Evolutionary conservation across 441 rosid species (phyloP).

Genomic region (Adansonia gregorii): DNA sequence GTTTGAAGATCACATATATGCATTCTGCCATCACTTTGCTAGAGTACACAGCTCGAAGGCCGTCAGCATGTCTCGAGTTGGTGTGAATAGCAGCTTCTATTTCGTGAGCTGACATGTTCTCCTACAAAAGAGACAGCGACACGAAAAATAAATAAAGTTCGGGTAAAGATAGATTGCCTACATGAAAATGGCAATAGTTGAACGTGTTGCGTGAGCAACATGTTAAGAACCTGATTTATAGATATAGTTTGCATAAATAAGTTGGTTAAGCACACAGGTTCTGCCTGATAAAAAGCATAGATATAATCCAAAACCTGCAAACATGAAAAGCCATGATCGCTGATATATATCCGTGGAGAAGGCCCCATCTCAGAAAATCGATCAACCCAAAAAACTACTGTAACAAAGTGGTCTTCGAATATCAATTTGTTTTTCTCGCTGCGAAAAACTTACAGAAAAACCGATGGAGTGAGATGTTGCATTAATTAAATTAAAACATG

Average conservation of each 20-base stretch:
- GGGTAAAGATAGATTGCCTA: background rate
- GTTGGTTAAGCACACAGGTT: background rate
- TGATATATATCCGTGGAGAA: slow-evolving; percentile 85
- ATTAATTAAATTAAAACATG: slow-evolving; percentile 14
- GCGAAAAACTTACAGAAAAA: slow-evolving; percentile 37
- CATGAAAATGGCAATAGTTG: background rate
- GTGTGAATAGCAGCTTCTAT: slow-evolving; percentile 80
- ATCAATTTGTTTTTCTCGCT: slow-evolving; percentile 81
- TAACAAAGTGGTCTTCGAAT: slow-evolving; percentile 74
- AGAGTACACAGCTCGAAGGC: slow-evolving; percentile 65
- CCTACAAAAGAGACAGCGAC: slow-evolving; percentile 41
- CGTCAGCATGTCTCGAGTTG: slow-evolving; percentile 84
- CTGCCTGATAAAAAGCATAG: slow-evolving; percentile 88
- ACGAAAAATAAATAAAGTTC: background rate
- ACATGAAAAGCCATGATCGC: slow-evolving; percentile 78
- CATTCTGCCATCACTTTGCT: slow-evolving; percentile 54
- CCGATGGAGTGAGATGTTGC: slow-evolving; percentile 20
- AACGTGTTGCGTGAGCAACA: background rate
- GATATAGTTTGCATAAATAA: background rate
- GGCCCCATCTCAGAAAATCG: slow-evolving; percentile 96
- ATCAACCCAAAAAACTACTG: slow-evolving; percentile 76
- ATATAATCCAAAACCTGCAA: slow-evolving; percentile 71
- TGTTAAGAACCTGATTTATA: background rate
- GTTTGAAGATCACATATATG: slow-evolving; percentile 52
- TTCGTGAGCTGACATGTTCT: slow-evolving; percentile 70